phyloP scores from a whole-genome alignment of 129 eudicot genomes.

The Oenanthe sinensis region DNA sequence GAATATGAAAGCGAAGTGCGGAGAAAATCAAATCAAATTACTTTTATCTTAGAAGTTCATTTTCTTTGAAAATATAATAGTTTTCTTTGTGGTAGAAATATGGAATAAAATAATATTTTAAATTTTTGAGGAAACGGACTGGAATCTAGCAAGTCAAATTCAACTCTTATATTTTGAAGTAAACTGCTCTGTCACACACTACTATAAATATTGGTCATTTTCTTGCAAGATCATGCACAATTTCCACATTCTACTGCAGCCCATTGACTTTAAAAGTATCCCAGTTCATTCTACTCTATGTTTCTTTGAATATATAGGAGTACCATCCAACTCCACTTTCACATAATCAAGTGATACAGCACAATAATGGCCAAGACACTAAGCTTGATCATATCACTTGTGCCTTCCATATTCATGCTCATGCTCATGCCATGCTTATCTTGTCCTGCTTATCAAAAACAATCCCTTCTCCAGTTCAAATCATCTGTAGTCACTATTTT shows the following conservation, averaged over 20 bases:
- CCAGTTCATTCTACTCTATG: background rate
- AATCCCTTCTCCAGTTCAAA: slow-evolving; percentile 29
- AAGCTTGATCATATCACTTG: background rate
- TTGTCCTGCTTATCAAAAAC: slow-evolving; percentile 25
- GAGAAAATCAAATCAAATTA: background rate
- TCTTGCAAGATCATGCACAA: background rate
- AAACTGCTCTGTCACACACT: background rate
- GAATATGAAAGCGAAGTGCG: background rate
- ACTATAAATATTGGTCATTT: background rate
- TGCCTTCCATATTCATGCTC: background rate
- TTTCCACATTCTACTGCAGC: background rate
- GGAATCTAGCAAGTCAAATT: background rate
- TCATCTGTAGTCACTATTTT: background rate
- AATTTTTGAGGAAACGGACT: background rate
- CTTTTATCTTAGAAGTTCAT: background rate
- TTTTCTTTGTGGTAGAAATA: background rate
- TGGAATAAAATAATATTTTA: background rate
- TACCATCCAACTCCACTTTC: background rate
- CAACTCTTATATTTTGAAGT: background rate
- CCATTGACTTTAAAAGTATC: background rate
- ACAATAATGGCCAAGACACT: slow-evolving; percentile 4
- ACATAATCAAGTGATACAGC: background rate
- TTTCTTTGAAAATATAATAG: background rate
- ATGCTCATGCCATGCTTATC: background rate
- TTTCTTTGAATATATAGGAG: background rate